Percentiles rank a stretch among this genome's conserved stretches.
phyloP scores from a whole-genome alignment of 2,329 filamentous ascomycete species.

The Aureobasidium sp. region DNA sequence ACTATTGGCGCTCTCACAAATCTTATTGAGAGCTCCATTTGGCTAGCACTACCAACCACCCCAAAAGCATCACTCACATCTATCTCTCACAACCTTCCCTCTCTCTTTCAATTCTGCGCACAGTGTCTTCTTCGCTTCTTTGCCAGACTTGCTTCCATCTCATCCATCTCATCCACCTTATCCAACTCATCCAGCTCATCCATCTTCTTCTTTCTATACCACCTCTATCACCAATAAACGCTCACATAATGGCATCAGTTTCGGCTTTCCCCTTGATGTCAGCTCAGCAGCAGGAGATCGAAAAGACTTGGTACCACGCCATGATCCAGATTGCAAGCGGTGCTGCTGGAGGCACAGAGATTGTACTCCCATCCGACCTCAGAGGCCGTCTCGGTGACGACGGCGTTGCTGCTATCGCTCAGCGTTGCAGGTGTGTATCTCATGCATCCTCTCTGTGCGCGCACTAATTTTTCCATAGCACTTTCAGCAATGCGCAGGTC shows the following conservation, averaged over 20 bases:
- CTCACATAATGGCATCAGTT: not conserved
- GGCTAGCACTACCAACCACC: not conserved
- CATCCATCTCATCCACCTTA: not conserved
- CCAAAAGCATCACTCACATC: not conserved
- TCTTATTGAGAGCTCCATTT: not conserved
- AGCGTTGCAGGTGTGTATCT: slow-evolving; percentile 1
- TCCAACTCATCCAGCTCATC: not conserved
- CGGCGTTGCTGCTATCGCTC: slow-evolving; percentile 9
- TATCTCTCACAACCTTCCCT: not conserved
- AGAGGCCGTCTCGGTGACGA: slow-evolving; percentile 5
- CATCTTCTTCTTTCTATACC: not conserved
- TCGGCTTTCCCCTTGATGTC: not conserved
- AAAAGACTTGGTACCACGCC: slow-evolving; percentile 6
- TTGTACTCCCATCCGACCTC: not conserved
- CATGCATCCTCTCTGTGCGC: not conserved
- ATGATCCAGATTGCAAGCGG: slow-evolving; percentile 2
- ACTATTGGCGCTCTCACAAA: not conserved
- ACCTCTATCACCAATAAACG: not conserved
- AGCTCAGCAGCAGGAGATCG: slow-evolving; percentile 10
- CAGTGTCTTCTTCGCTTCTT: not conserved
- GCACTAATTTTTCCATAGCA: not conserved
- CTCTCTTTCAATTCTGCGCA: not conserved
- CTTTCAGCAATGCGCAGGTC: slow-evolving; percentile 11
- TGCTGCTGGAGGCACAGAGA: not conserved
- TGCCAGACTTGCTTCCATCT: not conserved